Conservation (phyloP, 495 filamentous ascomycete genomes). For the Sporormia fimetaria region DNA sequence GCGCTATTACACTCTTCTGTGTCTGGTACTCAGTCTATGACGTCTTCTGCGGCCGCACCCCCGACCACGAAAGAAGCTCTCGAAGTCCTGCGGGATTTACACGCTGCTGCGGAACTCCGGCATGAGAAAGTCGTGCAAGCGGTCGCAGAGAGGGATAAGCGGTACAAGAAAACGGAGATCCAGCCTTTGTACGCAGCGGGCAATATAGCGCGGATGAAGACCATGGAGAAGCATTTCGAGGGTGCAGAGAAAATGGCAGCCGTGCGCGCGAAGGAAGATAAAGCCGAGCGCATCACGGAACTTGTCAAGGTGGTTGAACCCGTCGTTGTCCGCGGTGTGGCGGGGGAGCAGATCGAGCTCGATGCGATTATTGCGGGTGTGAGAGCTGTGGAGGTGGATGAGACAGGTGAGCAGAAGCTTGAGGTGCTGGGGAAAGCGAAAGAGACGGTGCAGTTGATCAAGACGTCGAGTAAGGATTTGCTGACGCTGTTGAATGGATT, state of each 20-base stretch:
- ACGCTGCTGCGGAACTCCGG: slow-evolving; percentile 25
- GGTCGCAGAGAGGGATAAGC: slow-evolving; percentile 31
- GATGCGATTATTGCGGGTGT: slow-evolving; percentile 27
- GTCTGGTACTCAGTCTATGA: slow-evolving; percentile 9
- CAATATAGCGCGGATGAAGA: slow-evolving; percentile 34
- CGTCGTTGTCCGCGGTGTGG: slow-evolving; percentile 28
- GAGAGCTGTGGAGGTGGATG: slow-evolving; percentile 10
- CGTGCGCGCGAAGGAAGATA: slow-evolving; percentile 12
- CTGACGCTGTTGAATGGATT: slow-evolving; percentile 29
- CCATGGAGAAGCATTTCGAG: slow-evolving; percentile 35
- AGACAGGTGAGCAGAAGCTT: slow-evolving; percentile 7
- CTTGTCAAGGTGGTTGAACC: slow-evolving; percentile 28
- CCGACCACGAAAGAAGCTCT: slow-evolving; percentile 14
- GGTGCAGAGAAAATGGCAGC: slow-evolving; percentile 28
- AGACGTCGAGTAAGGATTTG: slow-evolving; percentile 20
- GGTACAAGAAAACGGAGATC: slow-evolving; percentile 33
- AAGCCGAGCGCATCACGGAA: slow-evolving; percentile 19
- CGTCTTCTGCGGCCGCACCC: neutral
- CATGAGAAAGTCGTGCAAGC: slow-evolving; percentile 30
- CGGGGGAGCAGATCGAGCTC: slow-evolving; percentile 25
- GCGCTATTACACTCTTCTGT: slow-evolving; percentile 10
- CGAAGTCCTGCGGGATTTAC: slow-evolving; percentile 24
- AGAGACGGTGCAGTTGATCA: slow-evolving; percentile 18
- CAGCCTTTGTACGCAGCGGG: slow-evolving; percentile 29
- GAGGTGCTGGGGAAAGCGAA: slow-evolving; percentile 25